A percentile compares a stretch with the other conserved stretches of the same genome.
phyloP scores from a whole-genome alignment of 495 filamentous ascomycete genomes.

The Oleoguttula mirabilis region DNA sequence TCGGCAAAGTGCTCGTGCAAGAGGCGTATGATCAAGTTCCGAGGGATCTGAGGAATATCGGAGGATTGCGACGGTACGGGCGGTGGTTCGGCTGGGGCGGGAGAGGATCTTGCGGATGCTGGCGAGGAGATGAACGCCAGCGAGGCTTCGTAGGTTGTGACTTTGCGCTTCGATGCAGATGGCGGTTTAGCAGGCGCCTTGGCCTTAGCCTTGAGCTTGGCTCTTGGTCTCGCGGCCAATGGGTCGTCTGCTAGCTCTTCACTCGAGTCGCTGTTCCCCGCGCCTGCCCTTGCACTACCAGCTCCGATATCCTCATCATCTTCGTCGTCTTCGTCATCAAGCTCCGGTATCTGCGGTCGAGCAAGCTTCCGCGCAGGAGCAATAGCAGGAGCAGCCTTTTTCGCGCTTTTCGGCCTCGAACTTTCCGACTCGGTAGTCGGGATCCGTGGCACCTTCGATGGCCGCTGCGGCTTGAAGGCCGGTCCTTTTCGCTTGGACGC shows the following conservation, averaged over 20 bases:
- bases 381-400: neutral
- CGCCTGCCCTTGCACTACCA: neutral
- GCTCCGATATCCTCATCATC: conserved; percentile 4
- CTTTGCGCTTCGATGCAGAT: neutral
- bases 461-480: conserved; percentile 21
- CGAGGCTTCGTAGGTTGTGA: no score
- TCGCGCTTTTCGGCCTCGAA: neutral
- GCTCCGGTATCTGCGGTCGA: neutral
- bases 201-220: neutral
- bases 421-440: conserved; percentile 8
- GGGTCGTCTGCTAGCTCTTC: conserved; percentile 16
- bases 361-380: neutral
- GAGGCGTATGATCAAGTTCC: conserved; percentile 58
- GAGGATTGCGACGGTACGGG: conserved; percentile 6
- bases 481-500: conserved; percentile 20
- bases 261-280: conserved; percentile 6
- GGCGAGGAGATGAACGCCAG: neutral
- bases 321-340: conserved; percentile 11
- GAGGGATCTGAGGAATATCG: conserved; percentile 46
- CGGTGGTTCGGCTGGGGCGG: neutral
- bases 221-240: conserved; percentile 3
- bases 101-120: neutral
- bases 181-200: neutral
- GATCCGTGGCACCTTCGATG: conserved; percentile 6
- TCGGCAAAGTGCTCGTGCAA: conserved; percentile 68